Conservation (phyloP, 805 yeast genomes). For the Lipomyces yamadae region DNA sequence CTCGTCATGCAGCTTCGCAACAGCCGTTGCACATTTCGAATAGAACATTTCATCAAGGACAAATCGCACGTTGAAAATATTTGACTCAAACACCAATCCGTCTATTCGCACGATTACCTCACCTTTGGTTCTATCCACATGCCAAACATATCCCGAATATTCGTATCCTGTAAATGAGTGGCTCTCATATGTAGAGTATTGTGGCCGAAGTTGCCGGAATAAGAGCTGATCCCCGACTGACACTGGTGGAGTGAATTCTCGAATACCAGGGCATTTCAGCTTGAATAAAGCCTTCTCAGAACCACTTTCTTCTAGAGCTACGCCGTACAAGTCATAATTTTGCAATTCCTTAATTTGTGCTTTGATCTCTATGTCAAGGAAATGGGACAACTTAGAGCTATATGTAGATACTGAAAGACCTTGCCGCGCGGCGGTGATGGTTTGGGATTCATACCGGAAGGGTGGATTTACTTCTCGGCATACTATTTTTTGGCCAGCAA, state of each 20-base stretch:
- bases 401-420: conserved; percentile 18
- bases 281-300: conserved; percentile 15
- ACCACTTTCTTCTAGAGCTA: conserved; percentile 11
- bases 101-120: conserved; percentile 29
- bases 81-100: conserved; percentile 23
- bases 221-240: conserved; percentile 25
- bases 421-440: too few relatives aligned
- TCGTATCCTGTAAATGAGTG: conserved; percentile 29
- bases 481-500: conserved; percentile 19
- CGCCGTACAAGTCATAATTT: conserved; percentile 26
- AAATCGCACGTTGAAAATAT: conserved; percentile 29
- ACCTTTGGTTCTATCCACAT: conserved; percentile 25
- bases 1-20: conserved; percentile 15
- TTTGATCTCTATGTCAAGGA: conserved; percentile 21
- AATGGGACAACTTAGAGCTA: conserved; percentile 8
- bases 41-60: conserved; percentile 10
- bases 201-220: conserved; percentile 31
- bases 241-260: conserved; percentile 33
- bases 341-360: conserved; percentile 25
- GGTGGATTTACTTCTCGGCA: conserved; percentile 5
- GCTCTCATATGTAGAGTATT: conserved; percentile 16
- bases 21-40: conserved; percentile 12
- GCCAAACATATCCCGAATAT: conserved; percentile 30
- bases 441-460: conserved; percentile 12
- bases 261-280: conserved; percentile 31